These are phyloP conservation scores for Cercospora janseana DNA, from an alignment of 2,329 filamentous ascomycete species.

Conservation along the genomic window DNA sequence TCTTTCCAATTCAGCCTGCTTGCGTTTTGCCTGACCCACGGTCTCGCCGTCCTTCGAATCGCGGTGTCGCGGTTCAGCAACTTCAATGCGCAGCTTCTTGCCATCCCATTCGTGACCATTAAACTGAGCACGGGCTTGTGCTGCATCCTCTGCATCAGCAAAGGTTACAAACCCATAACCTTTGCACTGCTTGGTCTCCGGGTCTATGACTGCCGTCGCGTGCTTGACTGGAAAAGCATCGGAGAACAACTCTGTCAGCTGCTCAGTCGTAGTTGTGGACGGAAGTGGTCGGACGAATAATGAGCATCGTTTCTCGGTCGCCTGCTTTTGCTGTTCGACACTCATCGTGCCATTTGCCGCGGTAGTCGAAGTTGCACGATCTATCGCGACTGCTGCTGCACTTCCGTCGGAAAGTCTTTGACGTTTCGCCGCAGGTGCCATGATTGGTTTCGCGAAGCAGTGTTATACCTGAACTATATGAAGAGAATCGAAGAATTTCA, in stretches of 20 bases:
- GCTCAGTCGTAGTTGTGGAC: slow-evolving; percentile 72
- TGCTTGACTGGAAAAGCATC: slow-evolving; percentile 94
- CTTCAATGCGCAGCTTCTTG: slow-evolving; percentile 77
- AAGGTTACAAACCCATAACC: slow-evolving; percentile 98
- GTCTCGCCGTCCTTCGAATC: slow-evolving; percentile 42
- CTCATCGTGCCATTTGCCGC: background rate
- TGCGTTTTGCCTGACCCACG: slow-evolving; percentile 60
- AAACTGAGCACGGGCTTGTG: slow-evolving; percentile 75
- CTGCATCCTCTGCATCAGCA: slow-evolving; percentile 86
- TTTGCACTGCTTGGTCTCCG: slow-evolving; percentile 79
- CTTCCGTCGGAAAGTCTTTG: slow-evolving; percentile 33
- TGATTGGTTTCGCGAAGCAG: slow-evolving; percentile 8
- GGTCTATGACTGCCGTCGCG: slow-evolving; percentile 85
- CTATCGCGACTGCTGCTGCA: slow-evolving; percentile 21
- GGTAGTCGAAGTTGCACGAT: background rate
- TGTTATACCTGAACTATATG: too few relatives aligned
- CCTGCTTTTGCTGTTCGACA: slow-evolving; percentile 19
- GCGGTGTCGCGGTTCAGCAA: slow-evolving; percentile 82
- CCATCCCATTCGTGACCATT: slow-evolving; percentile 76
- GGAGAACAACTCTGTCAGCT: slow-evolving; percentile 84
- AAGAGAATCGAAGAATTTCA: slow-evolving; percentile 1
- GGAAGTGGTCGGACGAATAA: slow-evolving; percentile 91
- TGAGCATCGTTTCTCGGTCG: slow-evolving; percentile 42
- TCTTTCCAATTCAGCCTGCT: slow-evolving; percentile 62
- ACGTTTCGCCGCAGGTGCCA: slow-evolving; percentile 37